Percentiles rank a stretch among this genome's conserved stretches.
Conservation (phyloP, 164 flowering plant genomes). For the Paratinospora sagittata region DNA sequence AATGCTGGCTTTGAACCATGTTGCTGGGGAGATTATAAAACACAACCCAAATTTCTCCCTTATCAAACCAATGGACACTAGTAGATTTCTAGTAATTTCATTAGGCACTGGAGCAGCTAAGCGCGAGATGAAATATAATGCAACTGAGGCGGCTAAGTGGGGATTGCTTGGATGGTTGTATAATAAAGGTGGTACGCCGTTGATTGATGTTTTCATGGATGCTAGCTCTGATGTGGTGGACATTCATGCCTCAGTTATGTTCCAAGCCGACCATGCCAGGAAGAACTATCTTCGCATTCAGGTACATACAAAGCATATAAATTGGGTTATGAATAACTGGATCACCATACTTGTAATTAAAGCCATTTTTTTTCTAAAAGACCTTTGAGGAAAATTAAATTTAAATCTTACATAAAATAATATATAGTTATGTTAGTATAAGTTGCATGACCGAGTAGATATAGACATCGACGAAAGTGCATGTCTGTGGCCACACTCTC, state of each 20-base stretch:
- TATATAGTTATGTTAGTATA: too few relatives aligned
- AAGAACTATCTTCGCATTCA: conserved; percentile 8
- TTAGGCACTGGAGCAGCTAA: conserved; percentile 5
- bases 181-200: background rate
- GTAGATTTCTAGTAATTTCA: background rate
- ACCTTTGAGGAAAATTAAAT: too few relatives aligned
- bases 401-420: too few relatives aligned
- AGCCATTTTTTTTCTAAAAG: too few relatives aligned
- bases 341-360: too few relatives aligned
- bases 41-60: background rate
- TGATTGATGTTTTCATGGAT: background rate
- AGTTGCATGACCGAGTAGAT: background rate
- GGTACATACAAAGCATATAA: background rate
- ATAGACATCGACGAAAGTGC: too few relatives aligned
- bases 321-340: too few relatives aligned
- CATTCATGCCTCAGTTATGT: conserved; percentile 5
- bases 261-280: background rate
- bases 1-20: background rate
- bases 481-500: background rate
- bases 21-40: background rate
- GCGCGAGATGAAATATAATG: background rate
- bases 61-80: conserved; percentile 7
- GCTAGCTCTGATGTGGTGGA: conserved; percentile 6
- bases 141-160: background rate
- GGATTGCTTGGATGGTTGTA: background rate